phyloP scores from a whole-genome alignment of 257 asterid species.

The Paulownia fortunei region DNA sequence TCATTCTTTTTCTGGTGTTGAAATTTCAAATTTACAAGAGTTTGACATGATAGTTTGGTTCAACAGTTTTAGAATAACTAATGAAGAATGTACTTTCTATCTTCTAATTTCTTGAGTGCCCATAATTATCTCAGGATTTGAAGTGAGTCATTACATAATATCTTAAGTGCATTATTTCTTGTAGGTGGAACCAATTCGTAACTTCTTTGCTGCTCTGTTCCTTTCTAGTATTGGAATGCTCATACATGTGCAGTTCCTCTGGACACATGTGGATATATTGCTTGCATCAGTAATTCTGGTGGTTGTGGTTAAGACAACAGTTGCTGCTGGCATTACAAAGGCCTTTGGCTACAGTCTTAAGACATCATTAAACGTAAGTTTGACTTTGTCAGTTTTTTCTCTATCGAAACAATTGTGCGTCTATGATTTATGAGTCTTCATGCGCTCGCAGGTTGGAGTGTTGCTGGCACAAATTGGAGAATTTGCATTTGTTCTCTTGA shows the following conservation, averaged over 20 bases:
- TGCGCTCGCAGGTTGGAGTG: conserved; percentile 71
- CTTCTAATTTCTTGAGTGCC: background rate
- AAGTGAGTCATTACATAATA: background rate
- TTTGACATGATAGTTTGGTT: conserved; percentile 7
- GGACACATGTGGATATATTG: conserved; percentile 96
- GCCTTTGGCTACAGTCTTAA: conserved; percentile 77
- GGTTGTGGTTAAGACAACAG: conserved; percentile 80
- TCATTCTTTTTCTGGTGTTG: too few relatives aligned
- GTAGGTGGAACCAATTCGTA: conserved; percentile 98
- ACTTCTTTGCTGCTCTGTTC: conserved; percentile 95
- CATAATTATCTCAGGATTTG: conserved; percentile 10
- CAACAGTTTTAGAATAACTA: background rate
- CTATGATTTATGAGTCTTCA: conserved; percentile 22
- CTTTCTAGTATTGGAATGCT: conserved; percentile 98
- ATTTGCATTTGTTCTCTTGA: conserved; percentile 91
- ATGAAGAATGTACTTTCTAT: background rate
- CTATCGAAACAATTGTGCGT: background rate
- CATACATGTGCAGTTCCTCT: conserved; percentile 90
- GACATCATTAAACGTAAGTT: conserved; percentile 78
- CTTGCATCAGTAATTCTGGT: conserved; percentile 92
- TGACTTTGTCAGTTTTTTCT: conserved; percentile 15
- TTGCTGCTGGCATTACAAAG: conserved; percentile 69
- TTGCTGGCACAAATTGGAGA: conserved; percentile 96
- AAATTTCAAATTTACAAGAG: conserved; percentile 6
- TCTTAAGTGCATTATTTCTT: conserved; percentile 26